phyloP scores from a whole-genome alignment of 2,329 filamentous ascomycete genomes.

The Aspergillus niger region DNA sequence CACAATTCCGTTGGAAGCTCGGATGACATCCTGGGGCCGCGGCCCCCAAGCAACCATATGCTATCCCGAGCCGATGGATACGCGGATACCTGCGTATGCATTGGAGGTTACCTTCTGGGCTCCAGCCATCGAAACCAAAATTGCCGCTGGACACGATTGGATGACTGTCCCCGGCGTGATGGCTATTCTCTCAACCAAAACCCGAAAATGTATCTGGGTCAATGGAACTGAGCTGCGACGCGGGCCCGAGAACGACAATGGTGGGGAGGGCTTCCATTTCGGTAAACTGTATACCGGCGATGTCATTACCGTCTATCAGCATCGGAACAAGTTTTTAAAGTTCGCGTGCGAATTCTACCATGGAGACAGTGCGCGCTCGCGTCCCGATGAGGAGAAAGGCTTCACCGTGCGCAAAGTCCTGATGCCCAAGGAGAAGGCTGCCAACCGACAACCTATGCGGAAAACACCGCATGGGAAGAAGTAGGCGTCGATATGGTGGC shows the following conservation, averaged over 20 bases:
- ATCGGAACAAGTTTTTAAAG: slow-evolving; percentile 42
- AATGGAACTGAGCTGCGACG: slow-evolving; percentile 69
- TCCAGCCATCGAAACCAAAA: slow-evolving; percentile 63
- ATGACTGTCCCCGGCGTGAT: slow-evolving; percentile 58
- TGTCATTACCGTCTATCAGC: slow-evolving; percentile 69
- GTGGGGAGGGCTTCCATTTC: slow-evolving; percentile 56
- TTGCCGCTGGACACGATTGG: slow-evolving; percentile 59
- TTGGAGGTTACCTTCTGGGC: slow-evolving; percentile 77
- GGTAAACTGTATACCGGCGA: slow-evolving; percentile 76
- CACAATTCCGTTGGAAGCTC: slow-evolving; percentile 65
- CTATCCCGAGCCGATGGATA: slow-evolving; percentile 65
- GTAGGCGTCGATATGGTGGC: neutral
- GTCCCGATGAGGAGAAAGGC: slow-evolving; percentile 45
- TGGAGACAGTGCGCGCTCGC: slow-evolving; percentile 45
- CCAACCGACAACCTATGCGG: slow-evolving; percentile 29
- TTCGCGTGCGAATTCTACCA: slow-evolving; percentile 51
- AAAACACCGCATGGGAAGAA: slow-evolving; percentile 22
- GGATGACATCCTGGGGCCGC: slow-evolving; percentile 77
- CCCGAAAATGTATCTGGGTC: slow-evolving; percentile 72
- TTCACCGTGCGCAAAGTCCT: slow-evolving; percentile 45
- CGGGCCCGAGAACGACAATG: slow-evolving; percentile 55
- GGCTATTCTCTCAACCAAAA: slow-evolving; percentile 77
- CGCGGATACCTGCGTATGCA: slow-evolving; percentile 76
- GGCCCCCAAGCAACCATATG: slow-evolving; percentile 67
- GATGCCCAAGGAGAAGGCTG: slow-evolving; percentile 30